Base-by-base conservation (phyloP, 176 grass and related monocot genomes). In the Rhipidocladum racemiflorum region DNA sequence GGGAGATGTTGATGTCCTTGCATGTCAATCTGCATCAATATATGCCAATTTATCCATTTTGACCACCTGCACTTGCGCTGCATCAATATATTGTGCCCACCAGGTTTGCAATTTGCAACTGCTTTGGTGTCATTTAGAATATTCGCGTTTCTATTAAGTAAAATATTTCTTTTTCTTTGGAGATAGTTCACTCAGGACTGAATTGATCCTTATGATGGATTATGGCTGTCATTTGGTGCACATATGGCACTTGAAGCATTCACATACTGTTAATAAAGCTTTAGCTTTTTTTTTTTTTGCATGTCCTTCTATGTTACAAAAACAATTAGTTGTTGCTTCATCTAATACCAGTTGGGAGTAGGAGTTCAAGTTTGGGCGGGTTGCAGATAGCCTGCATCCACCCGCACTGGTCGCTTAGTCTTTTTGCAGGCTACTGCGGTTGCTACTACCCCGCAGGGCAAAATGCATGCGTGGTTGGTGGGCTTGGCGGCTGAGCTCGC, bases 1-100 rank as follows among this genome's bases (percentile, higher is more conserved):
- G 72, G 40, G 53, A 40, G 40, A 46, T 77, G 57, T 17, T 30
- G 25, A 44, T 77, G 57, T 77, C 64, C 29, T 78, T 65, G 76
- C 17, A 49, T 34, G 43, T 45, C 72, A 25, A 24, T 40, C 53
- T 40, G 72, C 29, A 39, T 74, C 13, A 20, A 38, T 74, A 9
- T 38, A 24, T 74, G 20, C 32, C 48, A 55, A 15, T 7, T n/a
- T 56, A 36, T 74, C 32, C 18, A 34, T 74, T 56, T 34, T 50
- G 28, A 24, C 51, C 16, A 50, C 62, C 23, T 70, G 10, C 13
- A 17, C 7, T 3, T 17, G 48, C 39, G 6, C 51, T 81, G 65
- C 53, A 17, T 76, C 6, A 25, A 40, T 59, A 40, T 59, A 27
- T 42, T 6, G 1, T 13, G 9, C 10, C 11, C 49, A 57, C 53